These are phyloP conservation scores for Globisporangium barbulae DNA, from an alignment of 352 stramenopile species.

Conservation along the genomic window DNA sequence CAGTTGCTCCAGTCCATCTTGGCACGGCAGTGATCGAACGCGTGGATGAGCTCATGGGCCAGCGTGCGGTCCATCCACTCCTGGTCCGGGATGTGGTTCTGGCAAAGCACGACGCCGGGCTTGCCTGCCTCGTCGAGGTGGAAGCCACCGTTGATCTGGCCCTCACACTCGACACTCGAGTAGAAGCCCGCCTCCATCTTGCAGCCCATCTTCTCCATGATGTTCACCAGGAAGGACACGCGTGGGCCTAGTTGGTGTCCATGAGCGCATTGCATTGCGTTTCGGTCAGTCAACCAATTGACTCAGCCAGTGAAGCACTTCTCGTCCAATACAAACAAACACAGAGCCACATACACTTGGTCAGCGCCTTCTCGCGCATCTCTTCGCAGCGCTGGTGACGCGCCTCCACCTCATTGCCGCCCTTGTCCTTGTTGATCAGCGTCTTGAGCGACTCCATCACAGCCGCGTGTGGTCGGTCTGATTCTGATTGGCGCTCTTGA, in stretches of 20 bases:
- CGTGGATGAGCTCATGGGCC: slow-evolving; percentile 92
- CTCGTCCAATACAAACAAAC: background rate
- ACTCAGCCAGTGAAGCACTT: background rate
- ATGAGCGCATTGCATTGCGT: background rate
- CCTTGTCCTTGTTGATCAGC: slow-evolving; percentile 40
- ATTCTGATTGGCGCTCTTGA: slow-evolving; percentile 1
- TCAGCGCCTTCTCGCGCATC: slow-evolving; percentile 65
- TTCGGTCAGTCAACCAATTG: background rate
- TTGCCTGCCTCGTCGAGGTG: slow-evolving; percentile 73
- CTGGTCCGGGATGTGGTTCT: slow-evolving; percentile 90
- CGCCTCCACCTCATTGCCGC: slow-evolving; percentile 32
- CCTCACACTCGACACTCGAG: slow-evolving; percentile 77
- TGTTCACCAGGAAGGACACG: slow-evolving; percentile 76
- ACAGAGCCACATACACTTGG: slow-evolving; percentile 53
- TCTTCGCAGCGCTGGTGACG: slow-evolving; percentile 54
- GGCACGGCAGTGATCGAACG: slow-evolving; percentile 91
- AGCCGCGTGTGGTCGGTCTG: background rate
- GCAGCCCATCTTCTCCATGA: slow-evolving; percentile 87
- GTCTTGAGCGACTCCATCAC: slow-evolving; percentile 74
- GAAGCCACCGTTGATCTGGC: slow-evolving; percentile 86
- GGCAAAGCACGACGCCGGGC: slow-evolving; percentile 82
- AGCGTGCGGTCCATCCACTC: slow-evolving; percentile 92
- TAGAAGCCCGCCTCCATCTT: slow-evolving; percentile 74
- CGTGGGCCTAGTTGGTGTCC: slow-evolving; percentile 46
- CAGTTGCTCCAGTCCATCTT: slow-evolving; percentile 93